Base-by-base conservation (phyloP, 176 grass and related monocot genomes). In the Tuctoria greenei region DNA sequence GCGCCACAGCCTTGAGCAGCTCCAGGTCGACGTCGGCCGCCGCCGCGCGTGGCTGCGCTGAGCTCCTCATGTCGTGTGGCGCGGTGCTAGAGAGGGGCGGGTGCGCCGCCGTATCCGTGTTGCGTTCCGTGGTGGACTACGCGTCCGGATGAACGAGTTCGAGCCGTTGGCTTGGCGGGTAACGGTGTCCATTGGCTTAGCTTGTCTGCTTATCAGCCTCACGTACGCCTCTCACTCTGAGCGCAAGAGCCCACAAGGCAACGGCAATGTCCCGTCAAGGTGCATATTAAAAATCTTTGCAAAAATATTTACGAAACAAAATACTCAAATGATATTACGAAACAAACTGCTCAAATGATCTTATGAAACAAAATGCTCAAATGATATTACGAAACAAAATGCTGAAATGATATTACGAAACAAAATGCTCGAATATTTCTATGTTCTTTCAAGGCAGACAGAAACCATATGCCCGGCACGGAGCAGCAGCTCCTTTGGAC, bases 1-100 rank as follows among this genome's bases (percentile, higher is more conserved):
- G 95, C 66, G 89, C 91, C 64, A 81, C 91, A 16, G 95, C 91
- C 79, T 95, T 99, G 65, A 92, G 73, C 55, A 95, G 64, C 73
- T 92, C 95, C 42, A 92, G 26, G 47, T 90, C 73, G 5, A n/a
- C 58, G 54, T 71, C 72, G 10, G 15, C 70, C 8, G 15, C 37
- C 7, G 31, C 31, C 31, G 31, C 31, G 31, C 31, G 31, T 31
- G 58, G 14, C 23, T 27, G n/a, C 14, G 64, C 8, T 37, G 75
- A 27, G 37, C 74, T 49, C 92, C 78, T 84, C 91, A 84, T 88
- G 75, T 20, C 43, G 31, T 4, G 26, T 1, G 64, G 4, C 18
- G 34, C 16, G 15, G 17, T 31, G 31, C 31, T 1, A 31, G 31
- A 2, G 31, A 31, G 31, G 31, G 1, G n/a, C 57, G 46, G 4